Conservation (phyloP, 805 yeast species). For the Pichia ethanolica region DNA sequence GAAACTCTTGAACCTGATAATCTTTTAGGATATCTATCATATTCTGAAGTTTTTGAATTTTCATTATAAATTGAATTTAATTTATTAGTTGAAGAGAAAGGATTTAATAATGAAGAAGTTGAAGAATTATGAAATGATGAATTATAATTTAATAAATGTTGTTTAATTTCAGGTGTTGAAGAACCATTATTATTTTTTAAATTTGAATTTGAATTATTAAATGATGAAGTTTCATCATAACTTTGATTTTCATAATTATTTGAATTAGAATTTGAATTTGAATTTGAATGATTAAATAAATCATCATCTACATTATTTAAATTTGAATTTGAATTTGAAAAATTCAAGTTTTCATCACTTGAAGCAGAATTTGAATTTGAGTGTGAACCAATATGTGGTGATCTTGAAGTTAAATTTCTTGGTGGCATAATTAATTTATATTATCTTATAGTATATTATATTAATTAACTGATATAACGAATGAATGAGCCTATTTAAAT, state of each 20-base stretch:
- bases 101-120: slow-evolving; percentile 21
- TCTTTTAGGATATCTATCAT: slow-evolving; percentile 61
- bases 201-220: neutral
- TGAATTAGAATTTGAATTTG: slow-evolving; percentile 5
- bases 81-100: slow-evolving; percentile 24
- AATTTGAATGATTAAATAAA: slow-evolving; percentile 17
- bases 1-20: slow-evolving; percentile 44
- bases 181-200: slow-evolving; percentile 5
- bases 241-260: slow-evolving; percentile 25
- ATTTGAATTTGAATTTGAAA: neutral
- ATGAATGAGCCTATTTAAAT: too few species aligned
- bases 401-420: slow-evolving; percentile 28
- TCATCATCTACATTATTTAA: slow-evolving; percentile 4
- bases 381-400: slow-evolving; percentile 23
- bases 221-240: slow-evolving; percentile 12
- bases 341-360: slow-evolving; percentile 15
- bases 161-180: slow-evolving; percentile 16
- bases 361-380: slow-evolving; percentile 20
- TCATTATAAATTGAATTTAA: slow-evolving; percentile 7
- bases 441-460: too few species aligned
- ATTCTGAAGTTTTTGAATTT: slow-evolving; percentile 36
- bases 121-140: slow-evolving; percentile 23
- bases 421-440: slow-evolving; percentile 19
- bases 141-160: slow-evolving; percentile 17
- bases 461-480: too few species aligned